phyloP scores from a whole-genome alignment of 441 rosid species.

The Croton setiger region DNA sequence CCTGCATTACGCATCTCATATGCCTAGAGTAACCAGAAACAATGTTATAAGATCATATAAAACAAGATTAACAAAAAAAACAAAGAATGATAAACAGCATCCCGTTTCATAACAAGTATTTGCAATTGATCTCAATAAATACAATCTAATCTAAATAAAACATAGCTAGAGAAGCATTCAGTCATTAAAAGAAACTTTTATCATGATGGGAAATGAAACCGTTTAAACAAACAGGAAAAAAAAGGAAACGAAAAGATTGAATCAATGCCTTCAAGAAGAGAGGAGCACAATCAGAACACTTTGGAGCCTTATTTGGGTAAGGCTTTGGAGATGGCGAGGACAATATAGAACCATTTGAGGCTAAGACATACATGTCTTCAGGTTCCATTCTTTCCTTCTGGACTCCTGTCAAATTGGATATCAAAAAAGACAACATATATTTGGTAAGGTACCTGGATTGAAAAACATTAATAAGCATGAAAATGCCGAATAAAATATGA shows the following conservation, averaged over 20 bases:
- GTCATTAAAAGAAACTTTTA: background rate
- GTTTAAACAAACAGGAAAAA: background rate
- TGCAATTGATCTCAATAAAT: background rate
- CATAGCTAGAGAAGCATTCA: background rate
- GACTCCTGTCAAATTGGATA: constrained; percentile 56
- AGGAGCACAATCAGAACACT: constrained; percentile 94
- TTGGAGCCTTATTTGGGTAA: constrained; percentile 84
- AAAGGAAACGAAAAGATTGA: no score
- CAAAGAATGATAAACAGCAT: constrained; percentile 8
- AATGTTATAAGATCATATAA: constrained; percentile 11
- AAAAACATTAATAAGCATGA: background rate
- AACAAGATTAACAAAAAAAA: constrained; percentile 13
- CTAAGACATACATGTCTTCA: constrained; percentile 84
- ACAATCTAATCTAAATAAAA: background rate
- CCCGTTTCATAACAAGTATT: background rate
- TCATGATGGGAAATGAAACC: background rate
- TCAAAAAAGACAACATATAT: constrained; percentile 19
- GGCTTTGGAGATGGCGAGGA: constrained; percentile 81
- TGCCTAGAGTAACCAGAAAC: constrained; percentile 45
- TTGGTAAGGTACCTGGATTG: background rate
- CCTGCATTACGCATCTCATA: constrained; percentile 91
- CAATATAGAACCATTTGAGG: constrained; percentile 59
- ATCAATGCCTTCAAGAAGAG: constrained; percentile 78
- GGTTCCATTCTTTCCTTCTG: constrained; percentile 99
- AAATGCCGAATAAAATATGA: background rate